Conservation (phyloP, 768 basidiomycete species). For the Pleurotus giganteus region DNA sequence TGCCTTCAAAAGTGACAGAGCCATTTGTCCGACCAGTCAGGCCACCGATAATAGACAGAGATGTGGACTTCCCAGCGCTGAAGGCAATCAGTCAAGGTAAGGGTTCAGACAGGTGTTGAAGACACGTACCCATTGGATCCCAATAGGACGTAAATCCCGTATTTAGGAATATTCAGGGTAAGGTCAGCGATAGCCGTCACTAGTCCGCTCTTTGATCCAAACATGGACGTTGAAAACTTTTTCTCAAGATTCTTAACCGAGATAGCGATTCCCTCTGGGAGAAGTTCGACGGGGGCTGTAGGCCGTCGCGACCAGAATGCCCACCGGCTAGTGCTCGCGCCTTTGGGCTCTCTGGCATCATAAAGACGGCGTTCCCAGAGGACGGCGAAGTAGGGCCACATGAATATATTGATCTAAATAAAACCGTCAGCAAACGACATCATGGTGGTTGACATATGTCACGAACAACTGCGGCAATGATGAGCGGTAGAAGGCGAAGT, state of each 20-base stretch:
- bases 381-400: conserved; percentile 70
- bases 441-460: neutral
- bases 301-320: conserved; percentile 32
- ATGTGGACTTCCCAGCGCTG: conserved; percentile 78
- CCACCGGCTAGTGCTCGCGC: conserved; percentile 22
- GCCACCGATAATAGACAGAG: conserved; percentile 64
- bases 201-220: conserved; percentile 41
- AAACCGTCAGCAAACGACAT: neutral
- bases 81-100: conserved; percentile 1
- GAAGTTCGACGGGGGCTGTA: conserved; percentile 14
- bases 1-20: conserved; percentile 53
- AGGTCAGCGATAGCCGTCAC: conserved; percentile 68
- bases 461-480: conserved; percentile 66
- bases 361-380: conserved; percentile 61
- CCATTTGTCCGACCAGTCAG: conserved; percentile 60
- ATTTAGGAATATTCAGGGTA: conserved; percentile 65
- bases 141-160: conserved; percentile 74
- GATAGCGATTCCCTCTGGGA: conserved; percentile 47
- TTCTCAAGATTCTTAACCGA: conserved; percentile 62
- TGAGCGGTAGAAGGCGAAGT: conserved; percentile 51
- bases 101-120: neutral
- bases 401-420: conserved; percentile 61
- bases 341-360: conserved; percentile 45
- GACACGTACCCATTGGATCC: conserved; percentile 63
- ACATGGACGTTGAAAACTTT: conserved; percentile 49